These are phyloP conservation scores for Cutaneotrichosporon sp. DNA, from an alignment of 1,284 basidiomycete genomes.

Conservation along the genomic window DNA sequence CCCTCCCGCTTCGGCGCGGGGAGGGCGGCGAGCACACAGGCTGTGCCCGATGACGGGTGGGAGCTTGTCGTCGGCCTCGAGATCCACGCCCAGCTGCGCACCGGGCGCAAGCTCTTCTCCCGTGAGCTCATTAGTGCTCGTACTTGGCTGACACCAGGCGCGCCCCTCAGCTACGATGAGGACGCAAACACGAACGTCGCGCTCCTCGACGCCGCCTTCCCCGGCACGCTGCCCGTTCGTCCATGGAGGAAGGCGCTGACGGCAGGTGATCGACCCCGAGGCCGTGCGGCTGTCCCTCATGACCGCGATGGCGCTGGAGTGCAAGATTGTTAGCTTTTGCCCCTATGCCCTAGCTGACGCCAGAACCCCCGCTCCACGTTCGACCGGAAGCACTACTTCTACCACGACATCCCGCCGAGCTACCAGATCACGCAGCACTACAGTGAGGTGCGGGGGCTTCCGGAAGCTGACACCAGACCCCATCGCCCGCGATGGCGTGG, in stretches of 20 bases:
- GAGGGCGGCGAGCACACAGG: not conserved
- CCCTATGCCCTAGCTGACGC: not conserved
- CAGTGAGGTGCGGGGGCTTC: conserved; percentile 61
- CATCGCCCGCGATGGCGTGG: conserved; percentile 69
- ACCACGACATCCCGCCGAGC: conserved; percentile 88
- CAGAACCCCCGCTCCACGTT: conserved; percentile 73
- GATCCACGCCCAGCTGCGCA: conserved; percentile 91
- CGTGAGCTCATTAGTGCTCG: conserved; percentile 56
- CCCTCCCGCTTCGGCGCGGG: not conserved
- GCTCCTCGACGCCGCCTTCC: conserved; percentile 84
- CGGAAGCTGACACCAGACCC: conserved; percentile 61
- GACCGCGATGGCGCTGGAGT: conserved; percentile 78
- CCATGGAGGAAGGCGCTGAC: not conserved
- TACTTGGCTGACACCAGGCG: conserved; percentile 19
- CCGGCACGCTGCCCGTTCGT: conserved; percentile 85
- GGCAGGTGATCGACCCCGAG: conserved; percentile 71
- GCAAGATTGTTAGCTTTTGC: conserved; percentile 58
- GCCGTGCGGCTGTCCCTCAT: conserved; percentile 80
- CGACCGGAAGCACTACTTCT: conserved; percentile 98
- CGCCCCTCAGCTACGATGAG: conserved; percentile 39
- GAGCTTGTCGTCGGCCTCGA: conserved; percentile 90
- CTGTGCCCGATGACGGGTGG: conserved; percentile 60
- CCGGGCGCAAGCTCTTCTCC: conserved; percentile 86
- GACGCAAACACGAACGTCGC: conserved; percentile 68
- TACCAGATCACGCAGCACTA: conserved; percentile 99